Evolutionary conservation across 2,329 filamentous ascomycete genomes (phyloP), one percentile per base, ranked within the genome.

Genomic region (Beauveria asiatica): DNA sequence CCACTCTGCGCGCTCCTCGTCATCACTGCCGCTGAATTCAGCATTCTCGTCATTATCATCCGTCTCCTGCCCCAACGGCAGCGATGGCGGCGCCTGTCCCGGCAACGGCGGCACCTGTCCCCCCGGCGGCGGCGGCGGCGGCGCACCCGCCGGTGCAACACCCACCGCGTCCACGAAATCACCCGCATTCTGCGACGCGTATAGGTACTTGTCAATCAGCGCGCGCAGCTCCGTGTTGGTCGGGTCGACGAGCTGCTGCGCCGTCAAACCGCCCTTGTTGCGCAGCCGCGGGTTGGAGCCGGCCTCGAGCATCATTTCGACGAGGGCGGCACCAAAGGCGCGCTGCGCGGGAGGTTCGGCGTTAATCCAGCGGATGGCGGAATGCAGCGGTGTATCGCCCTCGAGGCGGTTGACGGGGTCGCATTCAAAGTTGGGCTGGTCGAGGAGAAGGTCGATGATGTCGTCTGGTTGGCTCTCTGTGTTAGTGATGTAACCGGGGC

Each of bases 371-470:
- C 87, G 83, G 66, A 94, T 84, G 59, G 85, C 89, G 69, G 84
- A 84, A 80, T 95, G 90, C 62, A 95, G 80, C 33, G 89, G 89
- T 2, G 89, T 92, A 74, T 94, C 89, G 63, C 83, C 81, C 62
- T 93, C 88, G 68, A 81, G 72, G 67, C 82, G 83, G 76, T 85
- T 88, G 68, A 86, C 68, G 59, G 89, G 88, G 76, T 95, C 90
- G 76, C 92, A 93, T 75, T 94, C 90, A 72, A 95, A 87, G 66
- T 87, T 85, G 66, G 88, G 85, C 73, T 93, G 89, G 78, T 94
- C 89, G 65, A 94, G 86, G 61, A 95, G 85, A 68, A 84, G 75
- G 76, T 95, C 90, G 70, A 95, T 87, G 63, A 92, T 80, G 68
- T 94, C 89, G 77, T 91, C 87, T 89, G 62, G 42, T n/a, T 13